Conservation (phyloP, 2,329 filamentous ascomycete species). For the Proliferodiscus dingleyae region DNA sequence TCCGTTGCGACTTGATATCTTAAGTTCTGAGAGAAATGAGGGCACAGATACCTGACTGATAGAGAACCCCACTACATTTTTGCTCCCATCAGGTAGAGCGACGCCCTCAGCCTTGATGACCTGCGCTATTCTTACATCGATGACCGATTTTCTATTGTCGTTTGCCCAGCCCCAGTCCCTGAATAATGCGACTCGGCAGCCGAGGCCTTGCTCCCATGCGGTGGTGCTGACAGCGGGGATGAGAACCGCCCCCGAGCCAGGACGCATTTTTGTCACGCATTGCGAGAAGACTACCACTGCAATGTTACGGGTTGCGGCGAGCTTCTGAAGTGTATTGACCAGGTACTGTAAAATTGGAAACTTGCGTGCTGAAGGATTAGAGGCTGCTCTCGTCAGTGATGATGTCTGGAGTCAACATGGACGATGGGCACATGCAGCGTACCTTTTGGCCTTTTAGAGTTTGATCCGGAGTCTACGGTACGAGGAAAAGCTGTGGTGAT, state of each 20-base stretch:
- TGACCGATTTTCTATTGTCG: constrained; percentile 38
- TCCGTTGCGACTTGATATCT: too few relatives aligned
- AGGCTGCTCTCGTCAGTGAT: constrained; percentile 6
- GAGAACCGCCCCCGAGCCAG: constrained; percentile 61
- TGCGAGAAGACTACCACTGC: constrained; percentile 75
- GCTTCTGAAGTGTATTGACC: constrained; percentile 65
- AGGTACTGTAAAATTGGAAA: constrained; percentile 49
- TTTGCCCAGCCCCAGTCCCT: constrained; percentile 63
- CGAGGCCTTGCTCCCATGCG: constrained; percentile 76
- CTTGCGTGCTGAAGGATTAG: constrained; percentile 34
- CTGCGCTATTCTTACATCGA: constrained; percentile 56
- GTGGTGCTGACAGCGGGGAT: constrained; percentile 69
- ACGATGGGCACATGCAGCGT: constrained; percentile 3
- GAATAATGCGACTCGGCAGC: constrained; percentile 71
- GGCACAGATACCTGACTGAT: constrained; percentile 21
- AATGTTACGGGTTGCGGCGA: constrained; percentile 68
- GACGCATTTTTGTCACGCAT: constrained; percentile 74
- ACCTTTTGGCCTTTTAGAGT: constrained; percentile 23
- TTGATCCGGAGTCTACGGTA: constrained; percentile 35
- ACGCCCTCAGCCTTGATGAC: constrained; percentile 60
- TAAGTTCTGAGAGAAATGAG: background rate
- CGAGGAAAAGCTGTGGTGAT: constrained; percentile 74
- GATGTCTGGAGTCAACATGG: background rate
- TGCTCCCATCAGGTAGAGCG: constrained; percentile 22
- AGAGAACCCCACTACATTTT: constrained; percentile 22